phyloP scores from a whole-genome alignment of 352 stramenopile species.

The Phytophthora chlamydospora region DNA sequence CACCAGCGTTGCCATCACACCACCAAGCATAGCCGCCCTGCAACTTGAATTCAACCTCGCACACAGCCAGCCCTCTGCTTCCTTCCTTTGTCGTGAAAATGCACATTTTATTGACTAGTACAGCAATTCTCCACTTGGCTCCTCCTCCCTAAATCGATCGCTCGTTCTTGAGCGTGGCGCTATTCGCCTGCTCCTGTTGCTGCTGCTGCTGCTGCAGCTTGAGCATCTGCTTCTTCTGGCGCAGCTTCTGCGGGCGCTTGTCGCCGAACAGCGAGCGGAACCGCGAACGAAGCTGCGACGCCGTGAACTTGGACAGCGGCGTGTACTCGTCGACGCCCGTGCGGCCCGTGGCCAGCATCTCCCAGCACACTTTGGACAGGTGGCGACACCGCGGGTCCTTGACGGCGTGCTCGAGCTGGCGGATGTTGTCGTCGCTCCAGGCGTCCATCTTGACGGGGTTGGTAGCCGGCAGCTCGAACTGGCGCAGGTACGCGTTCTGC shows the following conservation, averaged over 20 bases:
- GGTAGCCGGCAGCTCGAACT: slow-evolving; percentile 64
- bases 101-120: slow-evolving; percentile 43
- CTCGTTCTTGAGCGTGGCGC: slow-evolving; percentile 36
- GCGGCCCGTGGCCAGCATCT: slow-evolving; percentile 72
- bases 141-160: slow-evolving; percentile 27
- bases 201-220: slow-evolving; percentile 59
- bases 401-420: slow-evolving; percentile 67
- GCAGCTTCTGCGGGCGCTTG: slow-evolving; percentile 75
- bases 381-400: slow-evolving; percentile 77
- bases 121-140: slow-evolving; percentile 18
- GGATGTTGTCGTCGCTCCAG: slow-evolving; percentile 77
- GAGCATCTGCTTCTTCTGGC: slow-evolving; percentile 68
- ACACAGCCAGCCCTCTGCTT: too few species aligned
- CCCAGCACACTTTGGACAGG: slow-evolving; percentile 80
- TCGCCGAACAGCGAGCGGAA: slow-evolving; percentile 80
- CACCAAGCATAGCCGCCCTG: slow-evolving; percentile 5
- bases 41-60: slow-evolving; percentile 2
- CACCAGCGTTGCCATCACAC: slow-evolving; percentile 2
- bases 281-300: slow-evolving; percentile 77
- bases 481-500: slow-evolving; percentile 68
- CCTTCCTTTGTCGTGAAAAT: slow-evolving; percentile 16
- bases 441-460: slow-evolving; percentile 57
- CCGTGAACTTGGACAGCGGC: slow-evolving; percentile 74
- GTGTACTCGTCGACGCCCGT: slow-evolving; percentile 77
- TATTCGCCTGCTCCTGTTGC: slow-evolving; percentile 27